Base-by-base conservation (phyloP, 208 protist species). In the Crithidia expoeki region DNA sequence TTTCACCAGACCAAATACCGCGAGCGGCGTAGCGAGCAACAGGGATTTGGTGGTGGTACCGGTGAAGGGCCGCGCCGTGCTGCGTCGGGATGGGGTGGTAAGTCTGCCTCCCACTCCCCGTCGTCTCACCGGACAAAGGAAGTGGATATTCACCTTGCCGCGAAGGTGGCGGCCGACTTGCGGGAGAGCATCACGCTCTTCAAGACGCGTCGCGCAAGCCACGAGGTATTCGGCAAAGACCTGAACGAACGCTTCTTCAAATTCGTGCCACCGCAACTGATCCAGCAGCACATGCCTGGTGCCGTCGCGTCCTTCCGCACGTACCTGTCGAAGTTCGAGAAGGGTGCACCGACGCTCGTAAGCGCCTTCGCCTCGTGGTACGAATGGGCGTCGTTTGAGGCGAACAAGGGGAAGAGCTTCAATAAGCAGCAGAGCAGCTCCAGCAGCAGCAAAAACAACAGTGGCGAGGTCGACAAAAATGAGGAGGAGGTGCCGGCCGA, bases 311-410 rank as follows among this genome's bases (percentile, higher is more conserved):
- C 83, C 12, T 92, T 89, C 68, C 81, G 80, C 51, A 83, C 87
- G 16, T 96, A 94, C 73, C 61, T 96, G 32, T 60, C 78, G 25
- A 84, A 86, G 72, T 96, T 96, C 64, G 65, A 83, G 44, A 83
- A 80, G 32, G 88, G 89, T 0, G 70, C 82, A 4, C 65, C 68
- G 50, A 91, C 81, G 51, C 42, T 62, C 28, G 81, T 94, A 9
- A 72, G 80, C 40, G 85, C 79, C 19, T 96, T 93, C 58, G 64
- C 87, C 46, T 60, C 73, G 27, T 96, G 91, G 91, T 89, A 92
- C 67, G 91, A 96, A 76, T 96, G 91, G 91, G 86, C 88, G 4
- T 86, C 71, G 12, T 94, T 80, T 57, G 91, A 95, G 66, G 53
- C 67, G 17, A 84, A 80, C 62, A 89, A 86, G 72, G 74, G 76